Evolutionary conservation across 495 filamentous ascomycete genomes (phyloP).

Genomic region (Annulohypoxylon nitens): DNA sequence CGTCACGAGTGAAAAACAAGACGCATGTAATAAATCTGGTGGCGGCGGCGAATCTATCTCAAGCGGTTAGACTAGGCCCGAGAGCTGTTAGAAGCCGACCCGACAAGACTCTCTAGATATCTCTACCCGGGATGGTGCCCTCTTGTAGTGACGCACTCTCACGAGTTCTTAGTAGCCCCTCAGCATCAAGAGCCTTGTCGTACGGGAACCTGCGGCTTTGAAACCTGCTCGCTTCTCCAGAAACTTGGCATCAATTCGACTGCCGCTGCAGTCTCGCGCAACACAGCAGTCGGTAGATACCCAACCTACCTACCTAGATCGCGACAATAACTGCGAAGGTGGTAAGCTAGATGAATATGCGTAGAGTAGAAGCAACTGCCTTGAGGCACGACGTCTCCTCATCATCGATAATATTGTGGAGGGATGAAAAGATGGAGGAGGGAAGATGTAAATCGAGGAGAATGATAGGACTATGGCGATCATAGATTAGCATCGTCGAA

Average conservation of each 20-base stretch:
- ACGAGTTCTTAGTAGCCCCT: background rate
- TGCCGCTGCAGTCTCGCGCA: constrained; percentile 37
- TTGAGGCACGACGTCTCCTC: constrained; percentile 22
- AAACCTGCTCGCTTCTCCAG: constrained; percentile 1
- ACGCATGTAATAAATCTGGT: constrained; percentile 35
- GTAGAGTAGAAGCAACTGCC: constrained; percentile 31
- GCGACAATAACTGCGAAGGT: constrained; percentile 24
- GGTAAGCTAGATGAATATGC: background rate
- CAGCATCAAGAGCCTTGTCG: constrained; percentile 10
- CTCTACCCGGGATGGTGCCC: constrained; percentile 28
- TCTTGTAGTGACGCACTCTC: constrained; percentile 20
- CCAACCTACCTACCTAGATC: background rate
- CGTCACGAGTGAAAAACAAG: constrained; percentile 29
- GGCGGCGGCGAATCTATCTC: constrained; percentile 32
- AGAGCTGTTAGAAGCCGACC: constrained; percentile 3
- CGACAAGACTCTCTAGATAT: background rate
- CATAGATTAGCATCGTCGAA: constrained; percentile 37
- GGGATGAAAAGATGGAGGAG: constrained; percentile 10
- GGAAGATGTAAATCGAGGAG: constrained; percentile 25
- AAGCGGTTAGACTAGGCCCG: constrained; percentile 17
- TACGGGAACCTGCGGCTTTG: constrained; percentile 24
- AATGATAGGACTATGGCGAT: constrained; percentile 36
- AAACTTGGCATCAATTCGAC: constrained; percentile 37
- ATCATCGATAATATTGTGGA: background rate
- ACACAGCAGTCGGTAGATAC: constrained; percentile 44